Conservation (phyloP, 305 asterid species). For the Fraxinus nigra region DNA sequence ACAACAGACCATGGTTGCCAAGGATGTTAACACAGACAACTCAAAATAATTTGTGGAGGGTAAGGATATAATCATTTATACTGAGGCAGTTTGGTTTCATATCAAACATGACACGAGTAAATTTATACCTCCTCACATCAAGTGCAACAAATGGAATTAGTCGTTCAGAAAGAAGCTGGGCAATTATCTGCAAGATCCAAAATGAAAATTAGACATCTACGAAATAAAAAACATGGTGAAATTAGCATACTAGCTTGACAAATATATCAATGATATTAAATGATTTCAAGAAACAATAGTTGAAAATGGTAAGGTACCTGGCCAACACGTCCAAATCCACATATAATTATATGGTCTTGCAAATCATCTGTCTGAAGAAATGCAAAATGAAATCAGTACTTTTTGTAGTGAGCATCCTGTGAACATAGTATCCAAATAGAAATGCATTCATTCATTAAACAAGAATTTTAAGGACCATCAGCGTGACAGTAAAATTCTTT, state of each 20-base stretch:
- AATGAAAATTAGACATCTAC: slow-evolving; percentile 13
- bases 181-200: slow-evolving; percentile 72
- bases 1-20: not conserved
- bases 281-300: slow-evolving; percentile 20
- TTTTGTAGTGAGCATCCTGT: not conserved
- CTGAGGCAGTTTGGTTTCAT: not conserved
- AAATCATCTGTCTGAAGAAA: slow-evolving; percentile 92
- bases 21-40: not conserved
- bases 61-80: not conserved
- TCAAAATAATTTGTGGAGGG: not conserved
- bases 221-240: slow-evolving; percentile 6
- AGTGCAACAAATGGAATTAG: slow-evolving; percentile 98
- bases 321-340: slow-evolving; percentile 99
- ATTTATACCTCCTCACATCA: slow-evolving; percentile 90
- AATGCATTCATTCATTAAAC: not conserved
- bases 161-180: slow-evolving; percentile 98
- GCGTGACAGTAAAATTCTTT: not conserved
- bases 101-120: not conserved
- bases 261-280: slow-evolving; percentile 7
- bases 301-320: slow-evolving; percentile 57
- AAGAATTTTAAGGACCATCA: not conserved
- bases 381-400: slow-evolving; percentile 13
- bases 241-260: slow-evolving; percentile 21
- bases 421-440: not conserved
- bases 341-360: slow-evolving; percentile 94